These are phyloP conservation scores for Phanerochaete sordida DNA, from an alignment of 768 basidiomycete genomes.

Conservation along the genomic window DNA sequence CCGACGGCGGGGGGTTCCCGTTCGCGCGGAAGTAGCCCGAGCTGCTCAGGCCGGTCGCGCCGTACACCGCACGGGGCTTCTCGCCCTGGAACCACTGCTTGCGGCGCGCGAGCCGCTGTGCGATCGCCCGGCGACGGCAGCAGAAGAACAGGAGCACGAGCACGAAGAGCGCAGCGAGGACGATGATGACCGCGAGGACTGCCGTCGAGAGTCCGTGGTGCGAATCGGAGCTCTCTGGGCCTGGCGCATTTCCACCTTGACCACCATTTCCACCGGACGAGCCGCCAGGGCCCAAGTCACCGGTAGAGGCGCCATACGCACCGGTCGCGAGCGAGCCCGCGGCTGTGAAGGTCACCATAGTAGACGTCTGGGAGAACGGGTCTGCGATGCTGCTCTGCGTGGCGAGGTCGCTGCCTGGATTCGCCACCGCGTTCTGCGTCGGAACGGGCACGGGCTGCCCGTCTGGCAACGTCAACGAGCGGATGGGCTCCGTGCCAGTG, in stretches of 20 bases:
- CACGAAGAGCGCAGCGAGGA: constrained; percentile 28
- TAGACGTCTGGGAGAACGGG: not conserved
- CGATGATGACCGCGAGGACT: constrained; percentile 44
- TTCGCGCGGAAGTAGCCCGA: constrained; percentile 14
- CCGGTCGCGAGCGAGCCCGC: not conserved
- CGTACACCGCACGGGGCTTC: constrained; percentile 2
- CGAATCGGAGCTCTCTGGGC: not conserved
- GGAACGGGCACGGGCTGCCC: not conserved
- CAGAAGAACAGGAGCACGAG: constrained; percentile 37
- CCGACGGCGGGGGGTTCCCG: constrained; percentile 24
- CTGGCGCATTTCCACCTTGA: not conserved
- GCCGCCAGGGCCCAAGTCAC: not conserved
- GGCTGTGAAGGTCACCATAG: not conserved
- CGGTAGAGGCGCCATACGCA: not conserved
- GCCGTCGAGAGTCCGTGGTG: constrained; percentile 37
- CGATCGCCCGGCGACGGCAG: constrained; percentile 43
- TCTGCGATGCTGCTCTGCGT: not conserved
- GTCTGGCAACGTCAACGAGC: not conserved
- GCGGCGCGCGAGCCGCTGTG: constrained; percentile 40
- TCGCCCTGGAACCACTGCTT: constrained; percentile 41
- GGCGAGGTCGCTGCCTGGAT: constrained; percentile 1
- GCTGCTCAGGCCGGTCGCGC: constrained; percentile 8
- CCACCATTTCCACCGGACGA: constrained; percentile 14
- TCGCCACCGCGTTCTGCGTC: not conserved
- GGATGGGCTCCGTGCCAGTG: not conserved